Percentiles rank a stretch among this genome's conserved stretches.
Conservation (phyloP, 495 filamentous ascomycete genomes). For the Glarea lozoyensis region DNA sequence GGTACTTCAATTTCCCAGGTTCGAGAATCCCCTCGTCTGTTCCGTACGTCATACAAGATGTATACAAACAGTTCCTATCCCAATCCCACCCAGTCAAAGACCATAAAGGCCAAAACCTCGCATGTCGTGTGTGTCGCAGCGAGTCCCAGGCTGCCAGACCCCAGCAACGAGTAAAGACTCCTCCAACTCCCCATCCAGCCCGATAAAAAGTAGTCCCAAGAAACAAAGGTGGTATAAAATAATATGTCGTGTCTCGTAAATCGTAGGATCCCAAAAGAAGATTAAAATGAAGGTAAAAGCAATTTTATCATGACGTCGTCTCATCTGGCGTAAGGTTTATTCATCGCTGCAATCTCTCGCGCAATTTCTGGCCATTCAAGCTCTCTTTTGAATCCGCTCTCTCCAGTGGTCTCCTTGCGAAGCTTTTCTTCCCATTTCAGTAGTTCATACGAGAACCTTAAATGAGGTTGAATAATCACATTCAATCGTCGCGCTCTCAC, state of each 20-base stretch:
- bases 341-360: constrained; percentile 89
- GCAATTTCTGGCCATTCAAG: constrained; percentile 86
- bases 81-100: too few species aligned
- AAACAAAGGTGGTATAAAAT: constrained; percentile 5
- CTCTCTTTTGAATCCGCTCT: constrained; percentile 52
- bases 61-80: too few species aligned
- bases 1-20: too few species aligned
- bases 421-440: constrained; percentile 89
- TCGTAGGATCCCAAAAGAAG: constrained; percentile 3
- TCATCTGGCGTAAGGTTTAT: constrained; percentile 71
- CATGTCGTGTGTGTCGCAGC: too few species aligned
- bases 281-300: neutral
- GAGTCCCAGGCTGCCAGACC: too few species aligned
- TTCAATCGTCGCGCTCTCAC: constrained; percentile 81
- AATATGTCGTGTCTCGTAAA: constrained; percentile 12
- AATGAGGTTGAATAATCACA: constrained; percentile 55
- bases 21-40: too few species aligned
- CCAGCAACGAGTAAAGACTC: too few species aligned
- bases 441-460: constrained; percentile 58
- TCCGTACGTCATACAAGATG: too few species aligned
- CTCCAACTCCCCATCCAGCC: too few species aligned
- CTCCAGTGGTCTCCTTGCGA: constrained; percentile 25
- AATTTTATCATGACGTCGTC: too few species aligned
- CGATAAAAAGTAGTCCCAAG: too few species aligned
- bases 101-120: too few species aligned